Evolutionary conservation across 2,329 filamentous ascomycete species (phyloP), one percentile per base, ranked within the genome.

Genomic region (Colletotrichum truncatum): DNA sequence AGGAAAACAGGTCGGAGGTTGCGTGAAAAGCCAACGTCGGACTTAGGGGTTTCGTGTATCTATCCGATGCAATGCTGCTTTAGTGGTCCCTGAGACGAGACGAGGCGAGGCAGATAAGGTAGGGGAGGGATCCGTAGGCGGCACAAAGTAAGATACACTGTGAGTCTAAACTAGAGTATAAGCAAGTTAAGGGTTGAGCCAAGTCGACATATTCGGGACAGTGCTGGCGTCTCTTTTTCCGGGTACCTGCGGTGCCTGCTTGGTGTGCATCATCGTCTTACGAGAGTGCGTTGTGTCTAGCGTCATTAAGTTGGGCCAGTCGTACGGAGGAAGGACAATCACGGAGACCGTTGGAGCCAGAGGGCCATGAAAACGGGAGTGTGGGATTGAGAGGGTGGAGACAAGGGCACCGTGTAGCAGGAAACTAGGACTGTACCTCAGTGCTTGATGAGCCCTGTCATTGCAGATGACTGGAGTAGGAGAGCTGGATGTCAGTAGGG

Each of bases 221-320:
- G 38, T 23, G 52, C 45, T 45, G 52, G 30, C 48, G 41, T n/a
- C n/a, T n/a, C 41, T 38, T 46, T 48, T 57, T 38, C 30, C 11
- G 26, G 32, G 28, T 38, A 52, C 54, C 49, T 43, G 62, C 62
- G 32, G 28, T 38, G 46, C 54, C 49, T 43, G 62, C 62, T 41
- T 48, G 56, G 14, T 55, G 25, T 36, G 56, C 62, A 55, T 36
- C 62, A 61, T 49, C n/a, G 26, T 55, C 56, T 65, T 65, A 64
- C 56, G 62, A 64, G 62, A 54, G 46, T 64, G 14, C 30, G 23
- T 41, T 28, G 43, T 32, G 38, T 39, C 48, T 49, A 61, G 56
- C 56, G 32, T 64, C 61, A 48, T 64, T 38, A 30, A 21, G 41
- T 48, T 48, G 62, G 56, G 16, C 18, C 26, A 41, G 56, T 48